Percentiles rank a stretch among this genome's conserved stretches.
These are phyloP conservation scores for Coemansia sp. DNA, from an alignment of 192 early-diverging fungal species.

Conservation along the genomic window DNA sequence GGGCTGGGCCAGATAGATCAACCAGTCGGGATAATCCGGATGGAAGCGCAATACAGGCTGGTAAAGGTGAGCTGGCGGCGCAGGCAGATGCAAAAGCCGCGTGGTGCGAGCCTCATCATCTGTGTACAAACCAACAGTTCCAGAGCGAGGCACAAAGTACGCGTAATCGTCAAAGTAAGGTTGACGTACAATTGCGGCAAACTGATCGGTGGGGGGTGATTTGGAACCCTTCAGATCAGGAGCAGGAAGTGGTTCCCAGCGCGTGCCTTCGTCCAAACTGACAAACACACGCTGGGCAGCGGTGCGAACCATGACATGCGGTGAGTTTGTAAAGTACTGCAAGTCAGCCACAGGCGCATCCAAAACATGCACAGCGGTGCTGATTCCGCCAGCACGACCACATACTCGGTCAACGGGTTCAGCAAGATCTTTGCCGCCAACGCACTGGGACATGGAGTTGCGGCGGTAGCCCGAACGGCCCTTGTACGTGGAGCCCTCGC, in stretches of 20 bases:
- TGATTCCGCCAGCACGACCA: slow-evolving; percentile 53
- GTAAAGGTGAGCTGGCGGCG: slow-evolving; percentile 62
- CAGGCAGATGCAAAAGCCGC: slow-evolving; percentile 58
- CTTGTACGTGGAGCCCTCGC: slow-evolving; percentile 60
- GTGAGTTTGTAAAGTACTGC: slow-evolving; percentile 68
- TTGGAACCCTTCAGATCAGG: slow-evolving; percentile 7
- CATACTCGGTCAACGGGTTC: slow-evolving; percentile 69
- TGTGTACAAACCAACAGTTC: slow-evolving; percentile 57
- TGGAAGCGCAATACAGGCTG: slow-evolving; percentile 77
- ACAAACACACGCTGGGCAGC: slow-evolving; percentile 51
- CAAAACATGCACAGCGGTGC: slow-evolving; percentile 26
- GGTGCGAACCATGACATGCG: slow-evolving; percentile 57
- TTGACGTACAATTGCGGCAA: slow-evolving; percentile 61
- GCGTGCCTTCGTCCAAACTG: slow-evolving; percentile 65
- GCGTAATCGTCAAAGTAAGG: slow-evolving; percentile 62
- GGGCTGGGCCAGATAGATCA: slow-evolving; percentile 68
- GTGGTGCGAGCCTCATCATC: slow-evolving; percentile 61
- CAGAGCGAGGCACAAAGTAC: slow-evolving; percentile 59
- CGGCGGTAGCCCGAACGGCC: slow-evolving; percentile 83
- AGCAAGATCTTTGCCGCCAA: slow-evolving; percentile 66
- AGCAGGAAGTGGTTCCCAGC: slow-evolving; percentile 54
- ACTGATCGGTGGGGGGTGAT: slow-evolving; percentile 10
- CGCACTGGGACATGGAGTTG: slow-evolving; percentile 71
- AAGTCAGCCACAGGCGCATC: slow-evolving; percentile 57
- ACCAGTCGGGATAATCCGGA: slow-evolving; percentile 75